Base-by-base conservation (phyloP, 2,329 filamentous ascomycete genomes). In the Talaromyces sp. region DNA sequence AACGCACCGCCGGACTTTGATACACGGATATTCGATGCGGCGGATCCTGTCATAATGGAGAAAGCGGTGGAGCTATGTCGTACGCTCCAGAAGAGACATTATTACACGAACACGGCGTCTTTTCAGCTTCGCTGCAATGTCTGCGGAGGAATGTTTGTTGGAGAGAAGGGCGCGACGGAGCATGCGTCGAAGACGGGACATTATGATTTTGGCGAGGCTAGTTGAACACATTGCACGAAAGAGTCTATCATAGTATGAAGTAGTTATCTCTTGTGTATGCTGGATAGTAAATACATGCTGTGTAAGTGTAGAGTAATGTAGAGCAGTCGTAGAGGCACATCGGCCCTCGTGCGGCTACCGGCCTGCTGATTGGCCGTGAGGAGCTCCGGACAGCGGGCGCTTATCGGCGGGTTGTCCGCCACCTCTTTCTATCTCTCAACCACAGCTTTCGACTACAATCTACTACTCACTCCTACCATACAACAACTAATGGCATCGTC, bases 31-130 rank as follows among this genome's bases (percentile, higher is more conserved):
- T 87, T 97, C 62, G 84, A 88, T 65, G 76, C 84, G 0, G 76
- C 77, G 3, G 86, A 89, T 67, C 80, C 84, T 5, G 77, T 83
- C 6, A 80, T 87, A 2, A 69, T 89, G 37, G 80, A 85, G 16
- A 88, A 85, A 66, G 89, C 93, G 0, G 76, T 85, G 67, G 82
- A 86, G 63, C 78, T 93, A 37, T 90, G 90, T 59, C 77, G 79
- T 68, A 85, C 89, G 67, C 81, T 98, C 45, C 84, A 89, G 69
- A 84, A 86, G 61, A 87, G 84, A 66, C 87, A 96, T 74, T 98
- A 98, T 75, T 97, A 87, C 72, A 97, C 93, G 0, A 92, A 97
- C 75, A 96, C 92, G 0, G 86, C 90, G 24, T 89, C 89, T 0
- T 92, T 97, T 73, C 83, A 86, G 43, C 85, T 97, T 66, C 87